Evolutionary conservation across 495 filamentous ascomycete species (phyloP).

Genomic region (Aspergillus baeticus): DNA sequence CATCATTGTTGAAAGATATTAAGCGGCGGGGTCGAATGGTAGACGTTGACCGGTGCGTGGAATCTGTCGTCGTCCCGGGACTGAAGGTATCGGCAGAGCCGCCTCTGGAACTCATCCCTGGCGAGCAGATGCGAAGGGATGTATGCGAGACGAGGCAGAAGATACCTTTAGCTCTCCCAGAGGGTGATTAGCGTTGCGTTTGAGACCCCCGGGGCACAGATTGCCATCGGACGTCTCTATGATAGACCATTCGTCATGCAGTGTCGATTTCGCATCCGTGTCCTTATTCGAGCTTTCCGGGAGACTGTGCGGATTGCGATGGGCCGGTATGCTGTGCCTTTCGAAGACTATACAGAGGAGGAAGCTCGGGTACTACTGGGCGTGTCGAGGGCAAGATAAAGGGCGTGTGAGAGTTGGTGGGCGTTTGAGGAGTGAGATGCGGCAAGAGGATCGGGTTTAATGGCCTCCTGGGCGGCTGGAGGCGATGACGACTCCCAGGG

Average conservation of each 20-base stretch:
- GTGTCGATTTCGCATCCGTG: constrained; percentile 38
- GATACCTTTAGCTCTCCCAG: constrained; percentile 26
- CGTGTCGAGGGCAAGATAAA: not conserved
- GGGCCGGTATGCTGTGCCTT: not conserved
- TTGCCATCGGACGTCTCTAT: constrained; percentile 44
- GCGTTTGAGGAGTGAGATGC: constrained; percentile 17
- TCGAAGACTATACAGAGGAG: not conserved
- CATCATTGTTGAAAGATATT: constrained; percentile 41
- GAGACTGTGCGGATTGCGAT: not conserved
- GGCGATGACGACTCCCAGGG: constrained; percentile 16
- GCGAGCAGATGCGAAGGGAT: constrained; percentile 17
- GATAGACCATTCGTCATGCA: constrained; percentile 46
- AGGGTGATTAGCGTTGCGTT: constrained; percentile 14
- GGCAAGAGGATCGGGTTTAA: constrained; percentile 6
- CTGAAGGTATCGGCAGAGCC: constrained; percentile 40
- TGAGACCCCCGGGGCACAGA: constrained; percentile 39
- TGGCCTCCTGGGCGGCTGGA: constrained; percentile 10
- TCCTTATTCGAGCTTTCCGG: constrained; percentile 19
- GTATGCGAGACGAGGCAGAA: constrained; percentile 16
- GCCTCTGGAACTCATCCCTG: constrained; percentile 48
- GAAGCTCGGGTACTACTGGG: no score
- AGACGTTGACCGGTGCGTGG: constrained; percentile 31
- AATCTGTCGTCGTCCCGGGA: constrained; percentile 35
- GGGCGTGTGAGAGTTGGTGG: not conserved
- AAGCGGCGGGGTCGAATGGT: constrained; percentile 45